These are phyloP conservation scores for Cordyceps cateniannulata DNA, from an alignment of 2,329 filamentous ascomycete species.

Conservation along the genomic window DNA sequence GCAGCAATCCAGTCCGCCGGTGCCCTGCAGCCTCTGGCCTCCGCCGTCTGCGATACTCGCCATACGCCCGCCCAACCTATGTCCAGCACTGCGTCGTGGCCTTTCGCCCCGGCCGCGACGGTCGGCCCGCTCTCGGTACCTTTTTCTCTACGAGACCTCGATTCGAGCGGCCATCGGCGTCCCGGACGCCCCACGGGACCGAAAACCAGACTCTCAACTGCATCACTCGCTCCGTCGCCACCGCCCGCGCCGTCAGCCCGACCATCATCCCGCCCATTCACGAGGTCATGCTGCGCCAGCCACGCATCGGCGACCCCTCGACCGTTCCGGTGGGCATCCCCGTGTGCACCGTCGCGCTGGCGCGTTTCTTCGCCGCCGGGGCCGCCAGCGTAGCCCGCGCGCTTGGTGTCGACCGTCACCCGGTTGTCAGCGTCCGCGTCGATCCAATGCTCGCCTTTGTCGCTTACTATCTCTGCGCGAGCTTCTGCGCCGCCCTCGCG, in stretches of 20 bases:
- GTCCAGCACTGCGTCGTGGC: conserved; percentile 10
- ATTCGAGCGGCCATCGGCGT: background rate
- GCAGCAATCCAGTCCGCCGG: conserved; percentile 2
- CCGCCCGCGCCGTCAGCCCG: background rate
- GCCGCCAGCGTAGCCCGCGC: conserved; percentile 2
- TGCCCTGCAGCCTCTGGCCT: background rate
- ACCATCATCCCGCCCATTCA: conserved; percentile 2
- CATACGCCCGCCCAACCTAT: background rate
- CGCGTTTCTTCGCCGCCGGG: conserved; percentile 4
- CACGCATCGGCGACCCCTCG: background rate
- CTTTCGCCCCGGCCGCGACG: conserved; percentile 2
- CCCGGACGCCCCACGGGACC: too few species aligned
- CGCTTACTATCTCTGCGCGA: conserved; percentile 5
- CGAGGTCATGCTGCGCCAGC: background rate
- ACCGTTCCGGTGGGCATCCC: background rate
- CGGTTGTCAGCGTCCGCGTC: conserved; percentile 4
- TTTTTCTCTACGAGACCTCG: background rate
- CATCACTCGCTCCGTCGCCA: conserved; percentile 1
- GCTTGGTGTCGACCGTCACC: background rate
- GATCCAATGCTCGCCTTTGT: conserved; percentile 7
- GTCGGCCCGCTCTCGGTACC: conserved; percentile 2
- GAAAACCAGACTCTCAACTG: conserved; percentile 3
- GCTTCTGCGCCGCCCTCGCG: background rate
- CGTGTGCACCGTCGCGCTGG: background rate
- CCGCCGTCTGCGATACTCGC: background rate